phyloP scores from a whole-genome alignment of 2,329 filamentous ascomycete genomes.

The Beauveria australis region DNA sequence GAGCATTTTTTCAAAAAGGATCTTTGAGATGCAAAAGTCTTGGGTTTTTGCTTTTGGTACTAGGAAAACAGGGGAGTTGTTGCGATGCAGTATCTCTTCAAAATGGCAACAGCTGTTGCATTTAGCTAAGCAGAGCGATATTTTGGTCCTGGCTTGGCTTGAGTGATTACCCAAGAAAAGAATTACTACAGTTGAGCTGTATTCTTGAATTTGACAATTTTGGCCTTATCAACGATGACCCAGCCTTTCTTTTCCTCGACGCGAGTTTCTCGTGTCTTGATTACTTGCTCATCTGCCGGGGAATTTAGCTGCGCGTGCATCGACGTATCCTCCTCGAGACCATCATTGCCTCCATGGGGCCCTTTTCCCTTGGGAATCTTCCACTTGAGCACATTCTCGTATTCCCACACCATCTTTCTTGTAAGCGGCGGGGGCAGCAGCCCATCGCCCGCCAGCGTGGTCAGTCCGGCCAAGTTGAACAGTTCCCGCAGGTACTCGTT shows the following conservation, averaged over 20 bases:
- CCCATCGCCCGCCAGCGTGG: slow-evolving; percentile 37
- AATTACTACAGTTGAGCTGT: neutral
- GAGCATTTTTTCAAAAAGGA: slow-evolving; percentile 65
- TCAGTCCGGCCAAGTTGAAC: slow-evolving; percentile 41
- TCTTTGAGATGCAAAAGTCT: slow-evolving; percentile 26
- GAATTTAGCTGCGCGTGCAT: neutral
- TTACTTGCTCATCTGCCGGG: neutral
- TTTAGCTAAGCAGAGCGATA: neutral
- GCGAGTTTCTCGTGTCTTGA: neutral
- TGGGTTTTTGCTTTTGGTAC: neutral
- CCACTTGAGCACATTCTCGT: slow-evolving; percentile 39
- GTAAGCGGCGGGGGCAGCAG: slow-evolving; percentile 36
- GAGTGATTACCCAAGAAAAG: neutral
- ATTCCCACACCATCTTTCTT: slow-evolving; percentile 36
- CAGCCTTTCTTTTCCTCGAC: neutral
- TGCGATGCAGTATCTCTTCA: neutral
- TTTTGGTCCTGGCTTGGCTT: neutral
- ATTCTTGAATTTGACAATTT: neutral
- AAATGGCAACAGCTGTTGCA: neutral
- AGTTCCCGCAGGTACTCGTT: slow-evolving; percentile 36
- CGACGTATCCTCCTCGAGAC: neutral
- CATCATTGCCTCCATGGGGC: neutral
- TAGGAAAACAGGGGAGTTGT: neutral
- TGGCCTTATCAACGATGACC: neutral
- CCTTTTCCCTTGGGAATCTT: neutral